Conservation (phyloP, 2,329 filamentous ascomycete species). For the Sphaerulina musiva region DNA sequence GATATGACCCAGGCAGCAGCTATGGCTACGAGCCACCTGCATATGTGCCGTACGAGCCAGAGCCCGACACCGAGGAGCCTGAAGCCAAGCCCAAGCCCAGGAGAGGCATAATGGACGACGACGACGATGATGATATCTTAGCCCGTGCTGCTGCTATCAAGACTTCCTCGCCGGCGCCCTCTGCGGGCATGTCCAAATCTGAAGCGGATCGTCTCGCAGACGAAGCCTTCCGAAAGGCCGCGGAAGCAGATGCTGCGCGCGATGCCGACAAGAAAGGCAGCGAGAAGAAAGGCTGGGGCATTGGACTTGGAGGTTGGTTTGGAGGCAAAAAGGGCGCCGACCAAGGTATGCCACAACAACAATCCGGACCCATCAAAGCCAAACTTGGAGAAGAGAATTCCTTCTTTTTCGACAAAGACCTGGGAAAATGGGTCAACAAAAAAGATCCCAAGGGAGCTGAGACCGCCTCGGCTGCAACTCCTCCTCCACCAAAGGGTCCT, state of each 20-base stretch:
- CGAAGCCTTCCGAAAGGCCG: conserved; percentile 77
- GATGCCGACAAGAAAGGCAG: conserved; percentile 37
- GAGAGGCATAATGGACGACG: conserved; percentile 76
- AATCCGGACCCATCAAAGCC: conserved; percentile 67
- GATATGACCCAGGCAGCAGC: conserved; percentile 51
- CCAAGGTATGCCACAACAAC: conserved; percentile 52
- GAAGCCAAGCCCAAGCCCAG: conserved; percentile 49
- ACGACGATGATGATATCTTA: conserved; percentile 56
- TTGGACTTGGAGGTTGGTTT: conserved; percentile 76
- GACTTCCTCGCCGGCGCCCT: conserved; percentile 5
- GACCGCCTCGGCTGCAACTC: conserved; percentile 50
- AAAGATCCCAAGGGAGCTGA: conserved; percentile 58
- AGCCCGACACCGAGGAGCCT: conserved; percentile 47
- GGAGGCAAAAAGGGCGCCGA: conserved; percentile 51
- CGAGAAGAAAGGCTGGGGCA: conserved; percentile 51
- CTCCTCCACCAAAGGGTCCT: conserved; percentile 65
- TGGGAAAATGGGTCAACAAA: conserved; percentile 98
- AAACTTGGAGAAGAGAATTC: conserved; percentile 91
- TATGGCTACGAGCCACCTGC: conserved; percentile 47
- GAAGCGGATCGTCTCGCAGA: conserved; percentile 66
- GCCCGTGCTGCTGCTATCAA: conserved; percentile 47
- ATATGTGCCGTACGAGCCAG: conserved; percentile 46
- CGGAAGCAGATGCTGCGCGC: conserved; percentile 63
- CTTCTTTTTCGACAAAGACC: conserved; percentile 91
- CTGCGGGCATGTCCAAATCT: conserved; percentile 18